Base-by-base conservation (phyloP, 805 yeast genomes). In the Zygosaccharomyces bisporus region DNA sequence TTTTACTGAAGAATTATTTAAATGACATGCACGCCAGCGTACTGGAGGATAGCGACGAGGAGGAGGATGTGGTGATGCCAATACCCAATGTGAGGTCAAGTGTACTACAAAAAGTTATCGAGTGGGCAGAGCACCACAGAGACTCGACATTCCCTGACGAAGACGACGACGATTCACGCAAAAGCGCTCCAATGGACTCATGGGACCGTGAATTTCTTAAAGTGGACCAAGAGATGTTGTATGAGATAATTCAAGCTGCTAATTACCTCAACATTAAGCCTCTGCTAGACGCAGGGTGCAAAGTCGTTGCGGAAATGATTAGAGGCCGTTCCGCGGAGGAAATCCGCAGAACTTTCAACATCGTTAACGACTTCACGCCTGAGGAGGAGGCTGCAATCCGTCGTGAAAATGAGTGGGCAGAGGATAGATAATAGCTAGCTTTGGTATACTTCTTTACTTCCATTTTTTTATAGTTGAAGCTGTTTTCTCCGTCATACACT, bases 61-160 rank as follows among this genome's bases (percentile, higher is more conserved):
- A 77, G 34, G 86, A 80, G 43, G 84, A 81, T 32, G 80, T 81
- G 52, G 86, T 80, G 49, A 84, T 91, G 57, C 97, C 97, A 29
- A 80, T 89, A 9, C 96, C 95, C 31, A 89, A 87, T 59, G 96
- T 89, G 29, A 75, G 91, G 53, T 84, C 95, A 7, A 81, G 84
- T 13, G 95, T 91, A 16, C 74, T 91, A 68, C 80, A 84, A 64
- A 88, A 89, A 62, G 91, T 91, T n/a, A 73, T 91, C 43, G 96
- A 91, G 63, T 91, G 96, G 95, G 89, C 96, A 58, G 95, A 86
- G 60, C 93, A 91, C 64, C 96, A 91, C 72, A 85, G 83, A 64
- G 89, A 86, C 61, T 77, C 85, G 7, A 73, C 72, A 14, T 82
- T 82, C 66, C 86, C 86, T 14, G 88, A 81, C 50, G 90, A 83